Percentiles rank a stretch among this genome's conserved stretches.
Evolutionary conservation across 768 basidiomycete species (phyloP).

Genomic region (Suillus subaureus): DNA sequence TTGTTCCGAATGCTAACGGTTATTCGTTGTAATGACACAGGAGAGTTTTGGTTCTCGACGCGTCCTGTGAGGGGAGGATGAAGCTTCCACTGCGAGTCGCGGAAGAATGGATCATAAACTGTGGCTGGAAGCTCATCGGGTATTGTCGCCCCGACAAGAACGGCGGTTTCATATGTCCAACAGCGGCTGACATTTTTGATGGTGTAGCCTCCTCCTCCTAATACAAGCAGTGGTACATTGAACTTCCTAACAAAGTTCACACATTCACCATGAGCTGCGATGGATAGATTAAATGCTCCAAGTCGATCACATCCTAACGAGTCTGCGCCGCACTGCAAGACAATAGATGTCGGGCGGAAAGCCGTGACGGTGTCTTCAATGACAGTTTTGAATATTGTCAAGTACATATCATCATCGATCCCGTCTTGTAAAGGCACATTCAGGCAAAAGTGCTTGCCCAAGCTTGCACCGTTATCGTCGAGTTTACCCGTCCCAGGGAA

Average conservation of each 20-base stretch:
- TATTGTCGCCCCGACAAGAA: constrained; percentile 81
- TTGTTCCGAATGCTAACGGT: constrained; percentile 85
- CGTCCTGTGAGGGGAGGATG: constrained; percentile 91
- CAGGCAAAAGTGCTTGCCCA: constrained; percentile 92
- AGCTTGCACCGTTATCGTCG: constrained; percentile 85
- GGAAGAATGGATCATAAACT: constrained; percentile 91
- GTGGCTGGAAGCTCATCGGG: constrained; percentile 88
- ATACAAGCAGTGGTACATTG: constrained; percentile 84
- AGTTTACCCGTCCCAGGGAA: constrained; percentile 97
- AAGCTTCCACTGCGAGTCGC: constrained; percentile 87
- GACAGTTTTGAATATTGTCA: constrained; percentile 93
- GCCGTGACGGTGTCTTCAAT: constrained; percentile 91
- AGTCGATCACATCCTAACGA: constrained; percentile 93
- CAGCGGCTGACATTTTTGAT: constrained; percentile 98
- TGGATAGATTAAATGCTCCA: constrained; percentile 96
- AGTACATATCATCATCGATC: constrained; percentile 96
- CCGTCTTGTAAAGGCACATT: constrained; percentile 97
- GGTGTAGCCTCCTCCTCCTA: constrained; percentile 97
- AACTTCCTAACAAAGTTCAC: constrained; percentile 95
- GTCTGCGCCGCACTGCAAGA: constrained; percentile 96
- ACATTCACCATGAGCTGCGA: constrained; percentile 97
- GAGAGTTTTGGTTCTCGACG: constrained; percentile 91
- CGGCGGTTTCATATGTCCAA: constrained; percentile 98
- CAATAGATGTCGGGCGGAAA: constrained; percentile 88
- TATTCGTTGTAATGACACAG: constrained; percentile 82